Evolutionary conservation across 768 basidiomycete genomes (phyloP).

Genomic region (Fomitopsis pulvina): DNA sequence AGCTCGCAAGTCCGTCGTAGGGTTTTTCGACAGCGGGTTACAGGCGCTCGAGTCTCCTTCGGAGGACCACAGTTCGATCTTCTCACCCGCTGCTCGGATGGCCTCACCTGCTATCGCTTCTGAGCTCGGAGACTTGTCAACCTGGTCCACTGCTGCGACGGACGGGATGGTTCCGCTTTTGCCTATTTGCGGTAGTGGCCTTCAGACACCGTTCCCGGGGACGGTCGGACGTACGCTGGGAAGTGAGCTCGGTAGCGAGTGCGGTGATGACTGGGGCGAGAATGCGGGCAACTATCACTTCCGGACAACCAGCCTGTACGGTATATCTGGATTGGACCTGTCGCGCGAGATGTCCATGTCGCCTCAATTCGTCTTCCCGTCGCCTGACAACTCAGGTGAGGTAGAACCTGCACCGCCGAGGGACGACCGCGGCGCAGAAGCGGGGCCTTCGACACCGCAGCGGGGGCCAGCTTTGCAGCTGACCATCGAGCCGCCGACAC

Average conservation of each 20-base stretch:
- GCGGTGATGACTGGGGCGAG: conserved; percentile 37
- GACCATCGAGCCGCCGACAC: conserved; percentile 21
- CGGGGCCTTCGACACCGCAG: conserved; percentile 11
- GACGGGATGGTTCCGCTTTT: conserved; percentile 13
- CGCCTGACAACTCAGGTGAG: conserved; percentile 1
- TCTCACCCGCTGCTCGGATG: conserved; percentile 3
- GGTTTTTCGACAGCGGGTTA: conserved; percentile 42
- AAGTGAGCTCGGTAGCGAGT: conserved; percentile 52
- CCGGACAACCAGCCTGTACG: conserved; percentile 49
- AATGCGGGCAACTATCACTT: conserved; percentile 37
- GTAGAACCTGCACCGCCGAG: not conserved
- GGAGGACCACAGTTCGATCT: not conserved
- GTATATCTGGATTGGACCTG: conserved; percentile 27
- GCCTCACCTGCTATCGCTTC: not conserved
- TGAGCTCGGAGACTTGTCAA: conserved; percentile 10
- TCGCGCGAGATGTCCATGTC: conserved; percentile 10
- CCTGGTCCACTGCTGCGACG: conserved; percentile 19
- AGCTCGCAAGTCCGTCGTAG: conserved; percentile 50
- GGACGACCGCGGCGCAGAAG: conserved; percentile 3
- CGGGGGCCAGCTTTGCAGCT: conserved; percentile 13
- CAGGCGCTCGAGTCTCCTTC: not conserved
- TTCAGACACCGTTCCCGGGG: conserved; percentile 11
- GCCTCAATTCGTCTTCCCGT: conserved; percentile 2
- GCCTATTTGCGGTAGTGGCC: conserved; percentile 7
- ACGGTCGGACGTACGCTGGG: conserved; percentile 36